These are phyloP conservation scores for Ceratocystis diversiconidia DNA, from an alignment of 2,329 filamentous ascomycete genomes.

Conservation along the genomic window DNA sequence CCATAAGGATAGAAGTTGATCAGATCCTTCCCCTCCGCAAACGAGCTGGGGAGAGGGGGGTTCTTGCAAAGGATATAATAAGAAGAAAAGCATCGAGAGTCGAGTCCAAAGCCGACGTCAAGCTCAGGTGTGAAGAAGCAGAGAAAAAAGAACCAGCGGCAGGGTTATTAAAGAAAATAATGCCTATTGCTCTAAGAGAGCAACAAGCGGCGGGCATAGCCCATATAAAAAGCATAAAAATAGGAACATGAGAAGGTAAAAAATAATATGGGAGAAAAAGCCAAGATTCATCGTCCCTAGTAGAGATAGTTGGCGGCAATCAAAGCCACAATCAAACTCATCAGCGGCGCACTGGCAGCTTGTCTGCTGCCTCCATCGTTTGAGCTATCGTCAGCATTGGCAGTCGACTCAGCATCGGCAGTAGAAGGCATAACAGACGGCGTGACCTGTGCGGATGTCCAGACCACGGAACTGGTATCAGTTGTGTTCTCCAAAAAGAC, in stretches of 20 bases:
- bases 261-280: conserved; percentile 12
- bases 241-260: conserved; percentile 15
- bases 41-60: not conserved
- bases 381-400: not conserved
- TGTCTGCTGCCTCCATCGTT: conserved; percentile 33
- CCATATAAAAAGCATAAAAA: not conserved
- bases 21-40: not conserved
- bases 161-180: conserved; percentile 10
- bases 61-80: conserved; percentile 2
- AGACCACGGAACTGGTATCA: conserved; percentile 18
- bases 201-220: not conserved
- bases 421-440: conserved; percentile 11
- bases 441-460: not conserved
- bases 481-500: conserved; percentile 42
- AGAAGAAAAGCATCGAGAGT: conserved; percentile 11
- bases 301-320: conserved; percentile 38
- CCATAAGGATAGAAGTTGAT: not conserved
- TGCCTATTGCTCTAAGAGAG: not conserved
- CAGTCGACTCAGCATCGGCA: not conserved
- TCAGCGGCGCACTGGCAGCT: conserved; percentile 37
- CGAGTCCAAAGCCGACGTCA: conserved; percentile 20
- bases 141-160: not conserved
- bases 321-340: conserved; percentile 41
- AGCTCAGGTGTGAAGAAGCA: not conserved
- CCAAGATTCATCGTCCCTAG: conserved; percentile 22